Percentiles rank a stretch among this genome's conserved stretches.
Conservation (phyloP, 2,329 filamentous ascomycete genomes). For the Chaetomium globosum region DNA sequence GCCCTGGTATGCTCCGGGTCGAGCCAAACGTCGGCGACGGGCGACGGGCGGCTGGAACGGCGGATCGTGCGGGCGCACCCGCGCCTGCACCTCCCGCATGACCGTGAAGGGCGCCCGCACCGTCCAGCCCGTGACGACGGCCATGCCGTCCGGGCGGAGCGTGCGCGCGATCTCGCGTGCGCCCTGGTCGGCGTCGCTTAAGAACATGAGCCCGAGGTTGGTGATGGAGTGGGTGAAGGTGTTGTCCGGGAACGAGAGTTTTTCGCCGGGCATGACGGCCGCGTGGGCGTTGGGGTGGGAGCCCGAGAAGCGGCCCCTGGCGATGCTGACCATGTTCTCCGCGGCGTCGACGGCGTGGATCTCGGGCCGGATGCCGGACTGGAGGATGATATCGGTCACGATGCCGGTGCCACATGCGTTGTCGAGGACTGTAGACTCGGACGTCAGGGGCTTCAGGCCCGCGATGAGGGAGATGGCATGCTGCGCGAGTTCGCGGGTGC, state of each 20-base stretch:
- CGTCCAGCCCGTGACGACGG: constrained; percentile 8
- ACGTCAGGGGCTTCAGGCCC: background rate
- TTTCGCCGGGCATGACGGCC: constrained; percentile 11
- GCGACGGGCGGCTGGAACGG: constrained; percentile 5
- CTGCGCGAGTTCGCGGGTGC: constrained; percentile 13
- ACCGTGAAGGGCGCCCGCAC: background rate
- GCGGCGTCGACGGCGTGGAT: constrained; percentile 14
- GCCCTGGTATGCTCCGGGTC: constrained; percentile 5
- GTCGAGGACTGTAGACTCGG: constrained; percentile 9
- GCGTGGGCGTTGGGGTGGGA: constrained; percentile 1
- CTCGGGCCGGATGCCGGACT: constrained; percentile 4
- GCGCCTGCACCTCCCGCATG: background rate
- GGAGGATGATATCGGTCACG: constrained; percentile 13
- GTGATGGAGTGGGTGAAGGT: constrained; percentile 18
- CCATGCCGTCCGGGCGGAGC: constrained; percentile 4
- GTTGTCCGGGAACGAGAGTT: constrained; percentile 4
- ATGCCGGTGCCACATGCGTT: constrained; percentile 17
- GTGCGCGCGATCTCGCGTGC: constrained; percentile 9
- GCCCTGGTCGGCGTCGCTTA: background rate
- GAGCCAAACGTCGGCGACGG: background rate
- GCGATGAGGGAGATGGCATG: constrained; percentile 5
- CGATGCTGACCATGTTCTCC: constrained; percentile 6
- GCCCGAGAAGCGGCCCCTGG: background rate
- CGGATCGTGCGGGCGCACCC: constrained; percentile 1
- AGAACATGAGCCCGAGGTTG: constrained; percentile 14